Evolutionary conservation across 176 grass and related monocot genomes (phyloP).

Genomic region (Rhynchospora pubera): DNA sequence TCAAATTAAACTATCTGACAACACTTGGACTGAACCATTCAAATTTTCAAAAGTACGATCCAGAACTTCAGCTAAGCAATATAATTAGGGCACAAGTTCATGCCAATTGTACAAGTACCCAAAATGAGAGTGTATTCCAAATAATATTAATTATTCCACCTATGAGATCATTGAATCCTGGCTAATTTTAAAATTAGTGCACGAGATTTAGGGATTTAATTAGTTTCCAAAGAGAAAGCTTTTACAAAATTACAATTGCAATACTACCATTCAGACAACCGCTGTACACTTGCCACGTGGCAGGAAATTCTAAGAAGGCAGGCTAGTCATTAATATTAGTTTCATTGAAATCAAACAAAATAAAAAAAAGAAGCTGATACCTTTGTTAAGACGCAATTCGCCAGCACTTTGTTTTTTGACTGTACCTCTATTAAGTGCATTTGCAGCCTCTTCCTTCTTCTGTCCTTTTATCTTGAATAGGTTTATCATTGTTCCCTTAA

Average conservation of each 20-base stretch:
- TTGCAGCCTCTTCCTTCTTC: conserved; percentile 69
- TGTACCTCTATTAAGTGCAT: conserved; percentile 48
- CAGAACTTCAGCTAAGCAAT: not conserved
- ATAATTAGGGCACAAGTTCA: not conserved
- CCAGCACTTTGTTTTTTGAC: conserved; percentile 75
- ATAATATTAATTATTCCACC: not conserved
- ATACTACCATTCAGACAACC: not conserved
- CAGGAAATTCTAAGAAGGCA: not conserved
- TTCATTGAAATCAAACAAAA: not conserved
- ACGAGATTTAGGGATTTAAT: not conserved
- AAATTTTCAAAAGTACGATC: too few species aligned
- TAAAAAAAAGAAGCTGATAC: not conserved
- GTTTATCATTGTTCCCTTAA: conserved; percentile 64
- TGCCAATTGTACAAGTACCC: not conserved
- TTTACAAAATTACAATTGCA: not conserved
- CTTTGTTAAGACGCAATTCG: conserved; percentile 78
- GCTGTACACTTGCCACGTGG: not conserved
- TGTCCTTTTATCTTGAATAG: conserved; percentile 87
- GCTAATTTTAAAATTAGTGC: not conserved
- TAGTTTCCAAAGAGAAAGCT: not conserved
- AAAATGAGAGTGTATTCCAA: not conserved
- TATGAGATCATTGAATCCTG: not conserved
- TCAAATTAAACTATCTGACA: too few species aligned
- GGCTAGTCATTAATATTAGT: not conserved
- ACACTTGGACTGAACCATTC: too few species aligned